Base-by-base conservation (phyloP, 2,329 filamentous ascomycete genomes). In the Fusarium burgessii region DNA sequence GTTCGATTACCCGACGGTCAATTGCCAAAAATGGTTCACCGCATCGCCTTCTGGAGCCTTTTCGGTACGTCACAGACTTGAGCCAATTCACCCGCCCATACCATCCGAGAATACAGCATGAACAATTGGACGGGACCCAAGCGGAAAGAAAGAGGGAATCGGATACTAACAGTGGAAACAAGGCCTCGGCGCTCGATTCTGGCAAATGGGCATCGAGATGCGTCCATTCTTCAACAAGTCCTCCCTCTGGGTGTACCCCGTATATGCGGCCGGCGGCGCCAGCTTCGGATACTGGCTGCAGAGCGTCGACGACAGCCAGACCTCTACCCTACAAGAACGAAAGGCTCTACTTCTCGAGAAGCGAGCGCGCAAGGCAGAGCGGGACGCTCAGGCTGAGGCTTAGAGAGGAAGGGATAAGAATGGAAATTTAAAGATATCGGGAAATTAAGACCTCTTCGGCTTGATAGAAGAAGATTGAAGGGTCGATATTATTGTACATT, bases 151-250 rank as follows among this genome's bases (percentile, higher is more conserved):
- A 23, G 5, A 20, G 17, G 27, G n/a, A 46, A 33, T 27, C 14
- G 25, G 29, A 29, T 58, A 43, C 70, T 75, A 55, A 74, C 73
- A 43, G 41, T 29, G 32, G 20, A 42, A 41, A 46, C 29, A 51
- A 99, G 96, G 96, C 87, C 84, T 98, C 78, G 94, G 93, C 80
- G 92, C 95, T 79, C 93, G 95, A 77, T 89, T 96, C 83, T 98
- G 95, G 93, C 96, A 98, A 84, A 91, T 99, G 81, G 96, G 95
- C 79, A 96, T 99, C 81, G 94, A 99, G 86, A 97, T 97, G 94
- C 94, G 95, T 70, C 96, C 95, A 56, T 91, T 98, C 82, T 93
- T 98, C 88, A 91, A 92, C 84, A 90, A 88, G 78, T 87, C 92
- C 80, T 92, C 92, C 59, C 89, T 97, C 78, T 97, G 94, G 92